These are phyloP conservation scores for Blastomyces silverae DNA, from an alignment of 2,329 filamentous ascomycete genomes.

Conservation along the genomic window DNA sequence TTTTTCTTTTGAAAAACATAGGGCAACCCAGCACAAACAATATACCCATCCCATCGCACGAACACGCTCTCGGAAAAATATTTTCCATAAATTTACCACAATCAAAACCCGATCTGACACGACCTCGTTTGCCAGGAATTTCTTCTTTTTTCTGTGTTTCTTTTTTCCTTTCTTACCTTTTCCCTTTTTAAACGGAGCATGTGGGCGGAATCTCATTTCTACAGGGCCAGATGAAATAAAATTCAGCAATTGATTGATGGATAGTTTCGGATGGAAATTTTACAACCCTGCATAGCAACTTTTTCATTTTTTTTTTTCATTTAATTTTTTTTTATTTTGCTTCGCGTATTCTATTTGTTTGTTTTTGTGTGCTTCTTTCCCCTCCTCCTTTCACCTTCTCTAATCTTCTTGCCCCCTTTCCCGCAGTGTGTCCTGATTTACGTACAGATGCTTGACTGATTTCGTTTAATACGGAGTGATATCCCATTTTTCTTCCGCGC, in stretches of 20 bases:
- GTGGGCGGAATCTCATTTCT: conserved; percentile 8
- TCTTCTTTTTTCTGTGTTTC: background rate
- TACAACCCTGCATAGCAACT: conserved; percentile 3
- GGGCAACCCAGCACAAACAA: background rate
- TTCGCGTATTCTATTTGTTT: conserved; percentile 12
- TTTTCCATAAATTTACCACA: background rate
- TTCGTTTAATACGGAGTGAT: no score
- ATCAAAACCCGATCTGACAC: background rate
- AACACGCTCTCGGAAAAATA: background rate
- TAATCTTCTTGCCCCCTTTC: no score
- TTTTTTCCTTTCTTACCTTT: background rate
- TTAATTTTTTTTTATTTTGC: conserved; percentile 5
- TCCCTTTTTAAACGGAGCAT: conserved; percentile 3
- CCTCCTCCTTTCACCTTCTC: background rate
- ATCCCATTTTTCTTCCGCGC: no score
- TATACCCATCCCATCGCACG: background rate
- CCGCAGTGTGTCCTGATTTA: no score
- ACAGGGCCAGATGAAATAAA: background rate
- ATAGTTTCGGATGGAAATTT: conserved; percentile 7
- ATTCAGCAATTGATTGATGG: conserved; percentile 4
- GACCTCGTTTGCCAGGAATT: background rate
- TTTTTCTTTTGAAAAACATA: background rate
- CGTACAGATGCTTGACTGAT: no score
- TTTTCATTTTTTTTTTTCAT: conserved; percentile 7
- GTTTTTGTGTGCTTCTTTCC: background rate